These are phyloP conservation scores for Sisymbrium irio DNA, from an alignment of 345 rosid genomes.

Conservation along the genomic window DNA sequence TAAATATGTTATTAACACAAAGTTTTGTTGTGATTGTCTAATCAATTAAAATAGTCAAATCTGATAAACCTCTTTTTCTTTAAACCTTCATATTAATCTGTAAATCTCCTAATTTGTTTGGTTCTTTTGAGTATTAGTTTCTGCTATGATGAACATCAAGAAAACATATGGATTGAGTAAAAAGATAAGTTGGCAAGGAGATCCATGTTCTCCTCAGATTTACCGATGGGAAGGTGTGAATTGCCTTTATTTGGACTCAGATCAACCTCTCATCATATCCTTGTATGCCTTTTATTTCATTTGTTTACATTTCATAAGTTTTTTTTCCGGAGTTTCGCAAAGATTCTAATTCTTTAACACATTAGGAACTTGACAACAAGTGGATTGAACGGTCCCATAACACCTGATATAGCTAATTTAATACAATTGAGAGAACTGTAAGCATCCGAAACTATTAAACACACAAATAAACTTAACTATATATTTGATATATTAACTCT, in stretches of 20 bases:
- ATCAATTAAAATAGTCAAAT: neutral
- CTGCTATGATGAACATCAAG: slow-evolving; percentile 48
- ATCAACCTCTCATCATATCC: slow-evolving; percentile 40
- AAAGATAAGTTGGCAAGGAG: slow-evolving; percentile 53
- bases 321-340: too few species aligned
- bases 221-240: slow-evolving; percentile 45
- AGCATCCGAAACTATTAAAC: slow-evolving; percentile 14
- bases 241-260: slow-evolving; percentile 28
- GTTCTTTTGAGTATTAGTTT: slow-evolving; percentile 24
- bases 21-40: neutral
- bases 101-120: neutral
- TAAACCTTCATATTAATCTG: neutral
- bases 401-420: slow-evolving; percentile 35
- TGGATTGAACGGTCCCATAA: slow-evolving; percentile 37
- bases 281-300: slow-evolving; percentile 38
- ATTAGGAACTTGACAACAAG: slow-evolving; percentile 41
- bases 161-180: slow-evolving; percentile 36
- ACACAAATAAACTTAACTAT: neutral
- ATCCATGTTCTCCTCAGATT: slow-evolving; percentile 44
- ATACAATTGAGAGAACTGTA: slow-evolving; percentile 37
- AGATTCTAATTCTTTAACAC: neutral
- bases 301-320: neutral
- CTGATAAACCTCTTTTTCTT: neutral
- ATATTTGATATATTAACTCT: neutral
- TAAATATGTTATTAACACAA: neutral